Conservation (phyloP, 257 asterid genomes). For the Solanum tarijense region DNA sequence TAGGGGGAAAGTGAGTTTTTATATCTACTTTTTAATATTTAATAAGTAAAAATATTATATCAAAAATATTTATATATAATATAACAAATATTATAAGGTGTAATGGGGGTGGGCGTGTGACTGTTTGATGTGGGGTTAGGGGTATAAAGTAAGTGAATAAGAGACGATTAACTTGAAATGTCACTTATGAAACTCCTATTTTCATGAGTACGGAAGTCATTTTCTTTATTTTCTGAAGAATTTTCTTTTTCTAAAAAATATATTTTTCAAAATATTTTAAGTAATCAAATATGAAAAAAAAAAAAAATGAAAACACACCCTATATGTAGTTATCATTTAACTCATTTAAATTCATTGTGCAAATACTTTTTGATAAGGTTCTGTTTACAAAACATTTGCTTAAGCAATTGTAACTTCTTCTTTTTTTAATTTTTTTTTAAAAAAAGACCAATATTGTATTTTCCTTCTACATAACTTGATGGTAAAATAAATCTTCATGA, state of each 20-base stretch:
- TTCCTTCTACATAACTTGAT: not conserved
- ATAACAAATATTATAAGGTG: too few relatives aligned
- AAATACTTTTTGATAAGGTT: not conserved
- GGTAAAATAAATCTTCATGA: not conserved
- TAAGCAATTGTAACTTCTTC: not conserved
- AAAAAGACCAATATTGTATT: not conserved
- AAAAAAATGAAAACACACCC: not conserved
- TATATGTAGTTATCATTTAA: not conserved
- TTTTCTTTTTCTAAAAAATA: not conserved
- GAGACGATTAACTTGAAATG: not conserved
- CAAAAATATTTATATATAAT: not conserved
- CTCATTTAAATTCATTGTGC: not conserved
- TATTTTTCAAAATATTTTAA: not conserved
- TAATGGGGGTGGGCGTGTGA: accelerated
- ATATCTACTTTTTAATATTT: not conserved
- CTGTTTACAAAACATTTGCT: not conserved
- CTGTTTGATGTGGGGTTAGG: not conserved
- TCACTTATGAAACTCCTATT: too few relatives aligned
- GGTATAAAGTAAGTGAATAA: too few relatives aligned
- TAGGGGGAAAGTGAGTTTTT: not conserved
- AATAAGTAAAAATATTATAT: not conserved
- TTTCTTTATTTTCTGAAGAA: too few relatives aligned
- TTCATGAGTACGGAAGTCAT: too few relatives aligned
- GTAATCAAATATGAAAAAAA: not conserved
- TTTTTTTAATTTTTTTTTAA: not conserved